Evolutionary conservation across 495 filamentous ascomycete genomes (phyloP), one percentile per base, ranked within the genome.

Genomic region (Penicillium cosmopolitanum): DNA sequence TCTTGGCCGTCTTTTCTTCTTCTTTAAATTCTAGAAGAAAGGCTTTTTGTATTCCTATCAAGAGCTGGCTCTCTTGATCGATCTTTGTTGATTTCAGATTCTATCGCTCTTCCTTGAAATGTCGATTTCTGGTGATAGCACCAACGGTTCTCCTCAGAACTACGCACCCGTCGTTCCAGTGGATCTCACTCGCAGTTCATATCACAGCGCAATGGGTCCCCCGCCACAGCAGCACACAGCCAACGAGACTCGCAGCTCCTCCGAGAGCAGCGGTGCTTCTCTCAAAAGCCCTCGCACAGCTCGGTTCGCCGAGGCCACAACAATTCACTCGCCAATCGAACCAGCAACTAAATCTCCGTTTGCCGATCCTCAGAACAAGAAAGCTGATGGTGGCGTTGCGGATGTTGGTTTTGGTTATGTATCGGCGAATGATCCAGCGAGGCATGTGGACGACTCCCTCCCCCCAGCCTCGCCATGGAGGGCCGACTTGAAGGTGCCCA

Each of bases 371-470:
- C 83, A 85, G 31, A 64, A 62, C 51, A 64, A 65, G 15, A 80
- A 81, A 48, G 79, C 81, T 50, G 76, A 81, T 53, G 81, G 84
- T 61, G 78, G 83, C 67, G 79, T 86, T 65, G 91, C 87, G 44
- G 93, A 96, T 77, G 85, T 96, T 55, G 93, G 93, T 56, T 97
- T 97, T 73, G 93, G 93, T 73, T 97, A 96, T 75, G 87, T 97
- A 60, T 76, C 84, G 55, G 78, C 84, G 31, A 82, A 80, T 52
- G 75, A 82, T 56, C 69, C 82, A 51, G 72, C 76, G 55, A 71
- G 82, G 74, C 79, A 86, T 69, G 66, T 77, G 38, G 74, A 77
- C 66, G 66, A 82, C 77, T 65, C 79, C 69, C 61, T 71, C 73
- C 89, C 88, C 25, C 92, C 91, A 34, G 84, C 77, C 61, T 87